Conservation (phyloP, 768 basidiomycete genomes). For the Tylopilus sp. region DNA sequence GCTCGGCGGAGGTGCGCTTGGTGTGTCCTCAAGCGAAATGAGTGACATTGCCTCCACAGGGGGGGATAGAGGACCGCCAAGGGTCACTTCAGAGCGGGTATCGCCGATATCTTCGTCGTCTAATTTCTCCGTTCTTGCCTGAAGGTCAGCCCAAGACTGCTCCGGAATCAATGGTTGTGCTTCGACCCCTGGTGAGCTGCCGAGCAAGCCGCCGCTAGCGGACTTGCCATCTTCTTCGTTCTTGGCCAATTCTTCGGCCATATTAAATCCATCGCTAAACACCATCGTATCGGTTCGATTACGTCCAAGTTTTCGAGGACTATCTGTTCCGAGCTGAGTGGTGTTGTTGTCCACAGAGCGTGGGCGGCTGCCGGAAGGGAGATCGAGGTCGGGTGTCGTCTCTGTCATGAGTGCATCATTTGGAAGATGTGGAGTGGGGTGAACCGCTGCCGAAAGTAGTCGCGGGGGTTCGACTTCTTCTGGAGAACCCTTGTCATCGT, state of each 20-base stretch:
- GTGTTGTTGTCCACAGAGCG: slow-evolving; percentile 16
- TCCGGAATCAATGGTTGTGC: slow-evolving; percentile 3
- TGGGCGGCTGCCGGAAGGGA: slow-evolving; percentile 14
- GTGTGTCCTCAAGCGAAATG: slow-evolving; percentile 22
- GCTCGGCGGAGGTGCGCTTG: not conserved
- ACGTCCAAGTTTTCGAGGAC: slow-evolving; percentile 48
- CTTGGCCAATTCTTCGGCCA: slow-evolving; percentile 39
- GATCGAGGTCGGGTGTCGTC: slow-evolving; percentile 2
- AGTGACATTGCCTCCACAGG: slow-evolving; percentile 27
- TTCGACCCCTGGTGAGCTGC: slow-evolving; percentile 11
- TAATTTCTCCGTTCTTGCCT: slow-evolving; percentile 15
- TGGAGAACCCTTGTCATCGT: slow-evolving; percentile 24
- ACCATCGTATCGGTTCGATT: slow-evolving; percentile 76
- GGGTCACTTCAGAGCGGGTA: slow-evolving; percentile 17
- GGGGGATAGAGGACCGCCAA: slow-evolving; percentile 23
- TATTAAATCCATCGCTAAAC: slow-evolving; percentile 42
- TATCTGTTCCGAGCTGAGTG: slow-evolving; percentile 27
- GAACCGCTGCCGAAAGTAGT: slow-evolving; percentile 39
- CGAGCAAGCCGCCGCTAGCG: slow-evolving; percentile 5
- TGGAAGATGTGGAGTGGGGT: slow-evolving; percentile 22
- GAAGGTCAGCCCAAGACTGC: slow-evolving; percentile 12
- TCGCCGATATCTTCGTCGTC: slow-evolving; percentile 26
- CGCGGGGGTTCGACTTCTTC: slow-evolving; percentile 39
- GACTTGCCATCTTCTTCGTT: slow-evolving; percentile 6
- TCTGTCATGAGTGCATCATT: slow-evolving; percentile 12